Conservation (phyloP, 306 rosid genomes). For the Sophora flavescens region DNA sequence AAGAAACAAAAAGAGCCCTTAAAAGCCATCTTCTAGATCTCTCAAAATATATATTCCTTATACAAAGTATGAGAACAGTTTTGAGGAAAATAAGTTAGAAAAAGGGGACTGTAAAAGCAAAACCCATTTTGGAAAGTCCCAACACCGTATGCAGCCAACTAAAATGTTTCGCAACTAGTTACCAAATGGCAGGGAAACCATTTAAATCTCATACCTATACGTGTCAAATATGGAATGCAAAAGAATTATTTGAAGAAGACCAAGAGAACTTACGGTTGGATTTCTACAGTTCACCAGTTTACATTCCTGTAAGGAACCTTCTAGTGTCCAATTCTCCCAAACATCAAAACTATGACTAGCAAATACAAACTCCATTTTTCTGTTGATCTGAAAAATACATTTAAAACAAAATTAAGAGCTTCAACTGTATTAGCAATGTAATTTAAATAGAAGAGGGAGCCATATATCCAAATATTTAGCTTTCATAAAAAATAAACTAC, state of each 20-base stretch:
- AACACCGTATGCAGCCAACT: slow-evolving; percentile 30
- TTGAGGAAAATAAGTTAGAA: slow-evolving; percentile 11
- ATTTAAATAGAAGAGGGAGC: slow-evolving; percentile 36
- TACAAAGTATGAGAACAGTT: neutral
- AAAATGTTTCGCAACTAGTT: slow-evolving; percentile 12
- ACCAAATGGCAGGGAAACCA: slow-evolving; percentile 12
- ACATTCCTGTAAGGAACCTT: slow-evolving; percentile 89
- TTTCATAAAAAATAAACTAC: slow-evolving; percentile 17
- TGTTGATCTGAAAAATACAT: slow-evolving; percentile 77
- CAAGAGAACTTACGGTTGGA: slow-evolving; percentile 65
- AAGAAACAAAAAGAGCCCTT: slow-evolving; percentile 25
- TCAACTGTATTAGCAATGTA: slow-evolving; percentile 28
- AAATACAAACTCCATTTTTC: slow-evolving; percentile 92
- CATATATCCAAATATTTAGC: slow-evolving; percentile 10
- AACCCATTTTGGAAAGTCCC: slow-evolving; percentile 27
- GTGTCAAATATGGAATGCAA: slow-evolving; percentile 22
- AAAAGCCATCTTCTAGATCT: slow-evolving; percentile 28
- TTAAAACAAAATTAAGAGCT: slow-evolving; percentile 37
- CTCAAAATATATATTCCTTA: no score
- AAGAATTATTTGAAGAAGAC: slow-evolving; percentile 33
- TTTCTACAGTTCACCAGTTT: slow-evolving; percentile 92
- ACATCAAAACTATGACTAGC: slow-evolving; percentile 99
- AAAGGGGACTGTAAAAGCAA: neutral
- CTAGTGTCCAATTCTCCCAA: slow-evolving; percentile 94
- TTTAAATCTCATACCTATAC: slow-evolving; percentile 14